Evolutionary conservation across 2,329 filamentous ascomycete genomes (phyloP), one percentile per base, ranked within the genome.

Genomic region (Ophiostoma australiae): DNA sequence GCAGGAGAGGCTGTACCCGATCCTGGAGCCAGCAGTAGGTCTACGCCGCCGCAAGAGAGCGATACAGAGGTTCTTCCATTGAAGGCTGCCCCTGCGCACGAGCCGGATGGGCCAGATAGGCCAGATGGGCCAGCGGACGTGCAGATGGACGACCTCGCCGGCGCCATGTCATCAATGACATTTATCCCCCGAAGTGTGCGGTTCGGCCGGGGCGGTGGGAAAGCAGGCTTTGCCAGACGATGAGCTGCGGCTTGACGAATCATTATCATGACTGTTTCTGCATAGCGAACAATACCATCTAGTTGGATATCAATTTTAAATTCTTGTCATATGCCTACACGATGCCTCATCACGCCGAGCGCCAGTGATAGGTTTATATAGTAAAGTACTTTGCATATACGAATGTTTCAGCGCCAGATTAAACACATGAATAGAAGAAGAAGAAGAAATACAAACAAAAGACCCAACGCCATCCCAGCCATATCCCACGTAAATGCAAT

Each of bases 161-260:
- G 84, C 8, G 87, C 89, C 71, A 91, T 94, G 89, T 91, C 90
- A 0, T 83, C 89, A 3, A 80, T 94, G 72, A 87, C 87, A 69
- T 92, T 94, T 76, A 84, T 93, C 6, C 91, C 91, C 23, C 82
- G 84, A 27, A 90, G 86, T 75, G 81, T 92, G 69, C 84, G 85
- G 11, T 91, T 92, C 77, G 89, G 89, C 17, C 83, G 83, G 3
- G 58, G 58, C n/a, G 81, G 80, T 66, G 80, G 84, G 67, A 84
- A 83, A 71, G 79, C 82, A 58, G 86, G 86, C 0, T 87, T 89
- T 74, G 79, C 84, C 41, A 86, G 80, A 75, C 35, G 63, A 15
- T 66, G 35, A 65, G 33, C 61, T 80, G 77, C 13, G 61, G 17
- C 61, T 37, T 23, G 20, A 66, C 20, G 63, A 65, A 23, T 39